Conservation (phyloP, 129 eudicot species). For the Silybum marianum region DNA sequence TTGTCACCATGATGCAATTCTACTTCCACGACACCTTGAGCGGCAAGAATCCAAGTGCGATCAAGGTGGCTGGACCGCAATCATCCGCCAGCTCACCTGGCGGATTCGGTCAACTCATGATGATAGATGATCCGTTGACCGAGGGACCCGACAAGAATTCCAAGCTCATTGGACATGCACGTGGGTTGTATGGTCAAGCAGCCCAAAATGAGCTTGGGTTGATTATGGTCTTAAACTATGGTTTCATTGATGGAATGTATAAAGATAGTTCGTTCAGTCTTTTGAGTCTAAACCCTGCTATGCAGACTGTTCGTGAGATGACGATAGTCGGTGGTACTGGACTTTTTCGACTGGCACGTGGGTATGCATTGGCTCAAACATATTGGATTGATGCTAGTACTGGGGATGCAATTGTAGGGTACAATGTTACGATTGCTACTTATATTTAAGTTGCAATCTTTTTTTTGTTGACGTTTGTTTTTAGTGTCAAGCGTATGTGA, state of each 20-base stretch:
- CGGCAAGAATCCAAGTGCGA: constrained; percentile 53
- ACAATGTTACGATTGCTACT: constrained; percentile 64
- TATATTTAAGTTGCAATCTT: constrained; percentile 36
- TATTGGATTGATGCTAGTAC: constrained; percentile 39
- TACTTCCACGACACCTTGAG: constrained; percentile 72
- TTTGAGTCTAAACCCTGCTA: constrained; percentile 47
- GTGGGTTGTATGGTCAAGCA: constrained; percentile 70
- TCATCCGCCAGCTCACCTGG: constrained; percentile 43
- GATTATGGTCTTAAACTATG: constrained; percentile 53
- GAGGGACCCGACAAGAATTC: constrained; percentile 63
- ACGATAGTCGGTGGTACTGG: constrained; percentile 85
- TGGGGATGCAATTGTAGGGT: constrained; percentile 73
- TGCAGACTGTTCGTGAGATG: constrained; percentile 56
- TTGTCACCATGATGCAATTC: constrained; percentile 60
- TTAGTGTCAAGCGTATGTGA: not conserved
- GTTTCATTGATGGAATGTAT: constrained; percentile 59
- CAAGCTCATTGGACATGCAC: constrained; percentile 65
- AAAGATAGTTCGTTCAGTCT: constrained; percentile 76
- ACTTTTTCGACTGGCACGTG: constrained; percentile 77
- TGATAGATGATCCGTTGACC: constrained; percentile 70
- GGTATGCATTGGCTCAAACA: constrained; percentile 68
- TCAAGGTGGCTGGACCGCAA: constrained; percentile 49
- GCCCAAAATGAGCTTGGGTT: constrained; percentile 41
- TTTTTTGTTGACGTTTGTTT: not conserved
- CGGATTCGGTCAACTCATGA: constrained; percentile 53